Conservation (phyloP, 331 rosid genomes). For the Acacia concinna region DNA sequence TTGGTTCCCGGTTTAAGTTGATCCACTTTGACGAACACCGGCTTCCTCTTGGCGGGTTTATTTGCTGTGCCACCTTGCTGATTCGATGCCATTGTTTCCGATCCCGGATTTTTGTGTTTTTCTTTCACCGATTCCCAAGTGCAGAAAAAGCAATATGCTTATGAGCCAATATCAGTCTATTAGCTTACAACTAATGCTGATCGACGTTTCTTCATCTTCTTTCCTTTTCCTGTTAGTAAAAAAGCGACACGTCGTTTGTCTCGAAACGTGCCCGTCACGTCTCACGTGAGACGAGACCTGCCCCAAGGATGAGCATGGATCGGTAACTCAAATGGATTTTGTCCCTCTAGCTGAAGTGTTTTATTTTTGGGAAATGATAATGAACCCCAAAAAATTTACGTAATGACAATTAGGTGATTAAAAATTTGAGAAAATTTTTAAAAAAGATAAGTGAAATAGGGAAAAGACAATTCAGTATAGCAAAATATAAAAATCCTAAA, state of each 20-base stretch:
- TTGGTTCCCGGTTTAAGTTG: constrained; percentile 72
- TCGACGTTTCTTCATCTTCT: neutral
- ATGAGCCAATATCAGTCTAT: neutral
- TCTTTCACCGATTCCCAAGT: neutral
- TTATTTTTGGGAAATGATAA: neutral
- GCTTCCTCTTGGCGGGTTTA: constrained; percentile 51
- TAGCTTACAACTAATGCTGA: neutral
- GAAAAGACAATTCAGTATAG: no score
- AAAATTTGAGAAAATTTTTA: no score
- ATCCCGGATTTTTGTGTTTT: constrained; percentile 14
- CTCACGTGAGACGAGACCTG: neutral
- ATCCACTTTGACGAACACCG: constrained; percentile 72
- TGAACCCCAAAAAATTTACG: no score
- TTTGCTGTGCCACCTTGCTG: neutral
- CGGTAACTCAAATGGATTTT: neutral
- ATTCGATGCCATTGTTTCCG: constrained; percentile 37
- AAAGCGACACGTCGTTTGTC: constrained; percentile 26
- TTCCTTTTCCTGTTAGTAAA: neutral
- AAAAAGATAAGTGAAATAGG: no score
- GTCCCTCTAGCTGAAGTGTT: no score
- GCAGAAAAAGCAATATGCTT: neutral
- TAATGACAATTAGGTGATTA: neutral
- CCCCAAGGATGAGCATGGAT: neutral
- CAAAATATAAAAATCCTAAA: no score
- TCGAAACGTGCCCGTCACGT: constrained; percentile 5